These are phyloP conservation scores for Hypoxylon lienhwacheense DNA, from an alignment of 495 filamentous ascomycete species.

Conservation along the genomic window DNA sequence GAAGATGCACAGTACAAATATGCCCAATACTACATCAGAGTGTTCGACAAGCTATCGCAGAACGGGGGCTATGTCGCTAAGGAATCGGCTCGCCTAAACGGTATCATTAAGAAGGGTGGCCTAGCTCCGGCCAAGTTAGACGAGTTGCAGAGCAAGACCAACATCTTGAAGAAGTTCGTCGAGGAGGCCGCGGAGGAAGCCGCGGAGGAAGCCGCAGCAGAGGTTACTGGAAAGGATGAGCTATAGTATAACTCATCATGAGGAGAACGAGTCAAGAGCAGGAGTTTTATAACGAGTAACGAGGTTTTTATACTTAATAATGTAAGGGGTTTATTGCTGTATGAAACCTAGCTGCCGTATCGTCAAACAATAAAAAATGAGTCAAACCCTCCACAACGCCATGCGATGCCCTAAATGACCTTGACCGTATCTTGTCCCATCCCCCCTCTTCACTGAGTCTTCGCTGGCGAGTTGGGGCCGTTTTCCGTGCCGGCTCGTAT, in stretches of 20 bases:
- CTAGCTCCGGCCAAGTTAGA: slow-evolving; percentile 85
- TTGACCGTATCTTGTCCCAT: neutral
- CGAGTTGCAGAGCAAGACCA: slow-evolving; percentile 82
- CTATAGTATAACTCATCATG: slow-evolving; percentile 52
- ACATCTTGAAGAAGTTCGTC: slow-evolving; percentile 82
- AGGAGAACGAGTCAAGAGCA: slow-evolving; percentile 3
- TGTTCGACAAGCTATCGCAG: slow-evolving; percentile 77
- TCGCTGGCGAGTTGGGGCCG: slow-evolving; percentile 32
- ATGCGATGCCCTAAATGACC: slow-evolving; percentile 15
- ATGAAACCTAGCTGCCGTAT: neutral
- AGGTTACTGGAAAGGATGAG: slow-evolving; percentile 60
- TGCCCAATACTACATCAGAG: slow-evolving; percentile 91
- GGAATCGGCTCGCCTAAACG: slow-evolving; percentile 78
- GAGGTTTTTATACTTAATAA: slow-evolving; percentile 14
- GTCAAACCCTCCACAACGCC: slow-evolving; percentile 32
- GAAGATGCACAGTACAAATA: slow-evolving; percentile 66
- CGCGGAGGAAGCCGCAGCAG: neutral
- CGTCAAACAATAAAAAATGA: slow-evolving; percentile 5
- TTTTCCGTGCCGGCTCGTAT: slow-evolving; percentile 58
- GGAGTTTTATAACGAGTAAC: slow-evolving; percentile 22
- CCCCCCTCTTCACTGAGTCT: slow-evolving; percentile 17
- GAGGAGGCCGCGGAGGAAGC: slow-evolving; percentile 29
- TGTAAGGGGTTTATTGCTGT: slow-evolving; percentile 4
- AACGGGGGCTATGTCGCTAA: slow-evolving; percentile 79
- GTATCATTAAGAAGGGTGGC: slow-evolving; percentile 81